phyloP scores from a whole-genome alignment of 805 yeast genomes.

The Spathaspora girioi region DNA sequence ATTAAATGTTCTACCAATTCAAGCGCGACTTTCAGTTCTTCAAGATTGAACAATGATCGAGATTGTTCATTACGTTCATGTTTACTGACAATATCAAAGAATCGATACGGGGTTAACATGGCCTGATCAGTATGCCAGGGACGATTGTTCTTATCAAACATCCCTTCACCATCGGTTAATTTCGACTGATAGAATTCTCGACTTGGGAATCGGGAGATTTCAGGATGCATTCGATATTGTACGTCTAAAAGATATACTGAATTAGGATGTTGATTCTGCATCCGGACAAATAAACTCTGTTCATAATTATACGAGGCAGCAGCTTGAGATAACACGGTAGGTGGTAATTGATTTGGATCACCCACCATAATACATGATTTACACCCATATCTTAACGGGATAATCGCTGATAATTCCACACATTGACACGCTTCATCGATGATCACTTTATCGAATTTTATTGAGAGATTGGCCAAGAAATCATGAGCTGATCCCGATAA shows the following conservation, averaged over 20 bases:
- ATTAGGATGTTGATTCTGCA: slow-evolving; percentile 64
- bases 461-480: slow-evolving; percentile 66
- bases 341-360: slow-evolving; percentile 97
- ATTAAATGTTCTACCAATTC: slow-evolving; percentile 58
- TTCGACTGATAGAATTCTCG: slow-evolving; percentile 70
- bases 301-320: slow-evolving; percentile 82
- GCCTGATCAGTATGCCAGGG: slow-evolving; percentile 68
- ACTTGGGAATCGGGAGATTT: slow-evolving; percentile 84
- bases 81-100: slow-evolving; percentile 60
- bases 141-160: slow-evolving; percentile 54
- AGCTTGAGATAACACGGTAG: slow-evolving; percentile 86
- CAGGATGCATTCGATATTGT: slow-evolving; percentile 98
- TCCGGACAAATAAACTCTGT: slow-evolving; percentile 89
- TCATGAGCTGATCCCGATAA: slow-evolving; percentile 94
- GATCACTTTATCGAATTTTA: slow-evolving; percentile 84
- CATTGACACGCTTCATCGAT: slow-evolving; percentile 98
- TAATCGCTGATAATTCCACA: slow-evolving; percentile 86
- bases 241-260: slow-evolving; percentile 76
- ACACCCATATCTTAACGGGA: slow-evolving; percentile 90
- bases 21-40: slow-evolving; percentile 72
- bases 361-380: slow-evolving; percentile 94
- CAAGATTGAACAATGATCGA: slow-evolving; percentile 64
- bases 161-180: slow-evolving; percentile 74
- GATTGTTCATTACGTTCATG: slow-evolving; percentile 66
- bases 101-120: slow-evolving; percentile 66